Base-by-base conservation (phyloP, 306 rosid genomes). In the cucumber (Cucumis sativus) region DNA sequence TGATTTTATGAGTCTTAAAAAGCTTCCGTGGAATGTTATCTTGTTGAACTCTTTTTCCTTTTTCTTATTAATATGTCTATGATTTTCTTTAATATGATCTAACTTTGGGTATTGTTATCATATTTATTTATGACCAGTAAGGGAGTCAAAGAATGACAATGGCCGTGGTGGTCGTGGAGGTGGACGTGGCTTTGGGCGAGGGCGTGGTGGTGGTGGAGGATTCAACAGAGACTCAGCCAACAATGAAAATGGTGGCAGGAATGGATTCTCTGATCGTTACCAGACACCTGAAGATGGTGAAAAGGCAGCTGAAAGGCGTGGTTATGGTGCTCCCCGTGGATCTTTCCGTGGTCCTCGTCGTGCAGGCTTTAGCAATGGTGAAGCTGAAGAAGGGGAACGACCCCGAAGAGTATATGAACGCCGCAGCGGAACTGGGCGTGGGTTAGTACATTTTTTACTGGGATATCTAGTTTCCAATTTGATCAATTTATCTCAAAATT, bases 351-450 rank as follows among this genome's bases (percentile, higher is more conserved):
- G 87, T 51, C 90, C 89, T 62, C 88, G 82, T 51, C 87, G 86
- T 15, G 86, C 89, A 61, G 88, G 86, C 69, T 82, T 79, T 56
- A 72, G 83, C 80, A 81, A 88, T 78, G 92, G 87, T 4, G 92
- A 88, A 8, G 80, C 77, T 25, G 82, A 20, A 10, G 92, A 86
- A 37, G 92, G 88, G 16, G 92, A 87, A 61, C 88, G 85, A 8
- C 86, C 92, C 37, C 85, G 85, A 6, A 80, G 92, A 79, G 11
- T 25, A 1, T 85, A 72, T 79, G 90, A 88, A 8, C 92, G 92
- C 12, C 90, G 79, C 76, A 88, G 90, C 78, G 92, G 90, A 61
- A 88, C 92, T 40, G 92, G 90, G 28, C 90, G 85, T 12, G 92
- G 92, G 93, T 89, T n/a, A 83, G 87, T 85, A 43, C 37, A 63